Evolutionary conservation across 176 grass and related monocot genomes (phyloP).

Genomic region (Triticum dicoccoides): DNA sequence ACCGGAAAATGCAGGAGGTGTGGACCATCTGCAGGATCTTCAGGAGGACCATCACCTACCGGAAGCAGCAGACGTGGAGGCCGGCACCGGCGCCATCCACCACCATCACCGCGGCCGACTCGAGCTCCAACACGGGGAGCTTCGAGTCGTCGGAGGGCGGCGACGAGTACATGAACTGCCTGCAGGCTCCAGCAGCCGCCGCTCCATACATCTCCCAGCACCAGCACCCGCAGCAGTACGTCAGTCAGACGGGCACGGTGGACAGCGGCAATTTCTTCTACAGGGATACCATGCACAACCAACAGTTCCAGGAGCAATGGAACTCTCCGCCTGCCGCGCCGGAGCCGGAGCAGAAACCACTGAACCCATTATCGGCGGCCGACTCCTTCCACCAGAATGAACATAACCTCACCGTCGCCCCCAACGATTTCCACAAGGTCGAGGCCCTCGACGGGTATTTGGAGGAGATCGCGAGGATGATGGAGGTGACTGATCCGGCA

Average conservation of each 20-base stretch:
- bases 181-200: conserved; percentile 11
- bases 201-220: neutral
- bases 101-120: conserved; percentile 21
- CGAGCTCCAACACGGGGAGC: conserved; percentile 66
- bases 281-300: conserved; percentile 30
- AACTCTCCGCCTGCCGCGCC: neutral
- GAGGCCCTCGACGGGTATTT: conserved; percentile 38
- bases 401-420: neutral
- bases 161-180: conserved; percentile 50
- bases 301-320: conserved; percentile 37
- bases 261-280: conserved; percentile 7
- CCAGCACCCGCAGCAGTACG: neutral
- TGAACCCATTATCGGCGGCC: conserved; percentile 16
- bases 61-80: conserved; percentile 55
- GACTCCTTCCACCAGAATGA: conserved; percentile 34
- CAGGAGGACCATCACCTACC: conserved; percentile 59
- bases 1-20: conserved; percentile 56
- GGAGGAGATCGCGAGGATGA: conserved; percentile 71
- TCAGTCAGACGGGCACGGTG: neutral
- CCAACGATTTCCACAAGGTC: conserved; percentile 38
- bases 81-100: neutral
- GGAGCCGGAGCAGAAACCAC: conserved; percentile 30
- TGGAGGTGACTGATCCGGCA: conserved; percentile 44
- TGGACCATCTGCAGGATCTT: conserved; percentile 95
- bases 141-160: conserved; percentile 56